phyloP scores from a whole-genome alignment of 1,139 yeast species.

The Ogataea hybrid region DNA sequence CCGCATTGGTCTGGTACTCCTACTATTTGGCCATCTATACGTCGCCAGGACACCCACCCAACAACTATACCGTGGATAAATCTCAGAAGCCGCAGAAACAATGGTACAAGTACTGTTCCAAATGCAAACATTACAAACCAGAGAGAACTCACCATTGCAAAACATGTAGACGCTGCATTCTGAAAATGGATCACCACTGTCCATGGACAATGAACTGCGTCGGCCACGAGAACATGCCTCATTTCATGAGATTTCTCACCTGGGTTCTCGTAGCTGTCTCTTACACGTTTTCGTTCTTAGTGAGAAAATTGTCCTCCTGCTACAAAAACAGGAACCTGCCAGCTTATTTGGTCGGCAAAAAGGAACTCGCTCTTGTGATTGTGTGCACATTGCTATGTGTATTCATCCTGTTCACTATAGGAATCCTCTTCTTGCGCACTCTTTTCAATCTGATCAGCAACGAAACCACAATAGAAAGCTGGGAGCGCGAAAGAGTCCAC shows the following conservation, averaged over 20 bases:
- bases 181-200: conserved; percentile 82
- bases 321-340: conserved; percentile 60
- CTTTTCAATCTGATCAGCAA: conserved; percentile 59
- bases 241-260: conserved; percentile 72
- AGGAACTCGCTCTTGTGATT: conserved; percentile 56
- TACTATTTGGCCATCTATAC: conserved; percentile 58
- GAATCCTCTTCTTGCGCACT: conserved; percentile 61
- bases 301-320: conserved; percentile 41
- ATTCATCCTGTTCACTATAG: conserved; percentile 59
- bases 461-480: conserved; percentile 87
- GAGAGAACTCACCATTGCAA: conserved; percentile 81
- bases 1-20: conserved; percentile 68
- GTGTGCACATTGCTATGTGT: conserved; percentile 54
- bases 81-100: conserved; percentile 27
- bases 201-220: conserved; percentile 90
- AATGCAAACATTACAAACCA: conserved; percentile 67
- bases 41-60: conserved; percentile 60
- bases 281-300: conserved; percentile 45
- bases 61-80: conserved; percentile 36
- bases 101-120: conserved; percentile 63
- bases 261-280: conserved; percentile 64
- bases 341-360: conserved; percentile 51
- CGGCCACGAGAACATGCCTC: conserved; percentile 76
- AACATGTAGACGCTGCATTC: conserved; percentile 57
- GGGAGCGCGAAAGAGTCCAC: conserved; percentile 87